Conservation (phyloP, 2,329 filamentous ascomycete genomes). For the Cytospora mali region DNA sequence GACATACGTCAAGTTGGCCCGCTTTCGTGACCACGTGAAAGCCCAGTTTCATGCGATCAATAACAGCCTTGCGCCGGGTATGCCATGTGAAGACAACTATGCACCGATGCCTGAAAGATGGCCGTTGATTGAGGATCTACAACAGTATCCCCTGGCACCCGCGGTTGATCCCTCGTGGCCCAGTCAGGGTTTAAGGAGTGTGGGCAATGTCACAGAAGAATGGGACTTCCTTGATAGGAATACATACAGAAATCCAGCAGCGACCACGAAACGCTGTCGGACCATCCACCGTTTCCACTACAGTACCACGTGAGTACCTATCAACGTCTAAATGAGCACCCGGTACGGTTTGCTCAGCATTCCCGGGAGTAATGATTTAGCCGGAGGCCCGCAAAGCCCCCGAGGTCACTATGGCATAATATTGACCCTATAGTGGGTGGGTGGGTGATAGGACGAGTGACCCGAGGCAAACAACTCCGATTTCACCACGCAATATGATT, state of each 20-base stretch:
- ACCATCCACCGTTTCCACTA: not conserved
- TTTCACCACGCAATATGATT: not conserved
- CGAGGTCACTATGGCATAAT: not conserved
- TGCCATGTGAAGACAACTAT: not conserved
- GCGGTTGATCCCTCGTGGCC: conserved; percentile 1
- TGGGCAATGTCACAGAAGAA: not conserved
- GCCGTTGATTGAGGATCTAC: not conserved
- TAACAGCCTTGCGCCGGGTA: not conserved
- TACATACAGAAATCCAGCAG: not conserved
- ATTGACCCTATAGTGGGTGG: not conserved
- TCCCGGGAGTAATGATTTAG: not conserved
- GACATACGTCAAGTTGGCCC: conserved; percentile 2
- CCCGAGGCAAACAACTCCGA: not conserved
- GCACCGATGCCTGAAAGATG: not conserved
- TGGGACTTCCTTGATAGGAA: not conserved
- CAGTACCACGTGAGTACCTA: no score
- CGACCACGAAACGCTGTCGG: not conserved
- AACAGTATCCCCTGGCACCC: not conserved
- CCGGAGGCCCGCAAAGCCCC: not conserved
- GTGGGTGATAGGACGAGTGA: not conserved
- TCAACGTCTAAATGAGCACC: not conserved
- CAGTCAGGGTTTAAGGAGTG: not conserved
- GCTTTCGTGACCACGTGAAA: conserved; percentile 6
- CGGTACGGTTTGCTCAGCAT: not conserved
- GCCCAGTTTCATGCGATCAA: not conserved